These are phyloP conservation scores for Tetrahymena malaccensis DNA, from an alignment of 73 alveolate genomes.

Conservation along the genomic window DNA sequence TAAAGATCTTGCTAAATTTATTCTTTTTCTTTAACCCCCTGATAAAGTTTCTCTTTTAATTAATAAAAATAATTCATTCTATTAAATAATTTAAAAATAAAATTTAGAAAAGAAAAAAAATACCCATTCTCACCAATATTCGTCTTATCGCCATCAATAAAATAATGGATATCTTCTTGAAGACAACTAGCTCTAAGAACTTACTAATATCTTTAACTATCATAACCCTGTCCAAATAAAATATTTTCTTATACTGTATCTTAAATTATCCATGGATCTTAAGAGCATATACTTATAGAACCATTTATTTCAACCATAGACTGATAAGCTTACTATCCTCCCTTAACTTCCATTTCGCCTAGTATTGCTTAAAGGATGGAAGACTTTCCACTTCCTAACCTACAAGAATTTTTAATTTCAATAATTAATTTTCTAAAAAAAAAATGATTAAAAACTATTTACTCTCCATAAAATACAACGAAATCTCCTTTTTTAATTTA, in stretches of 20 bases:
- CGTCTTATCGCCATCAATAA: constrained; percentile 36
- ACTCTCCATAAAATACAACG: background rate
- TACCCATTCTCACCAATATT: constrained; percentile 34
- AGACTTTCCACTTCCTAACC: background rate
- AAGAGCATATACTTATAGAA: constrained; percentile 9
- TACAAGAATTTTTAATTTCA: no score
- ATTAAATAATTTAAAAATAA: constrained; percentile 13
- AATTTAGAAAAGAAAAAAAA: no score
- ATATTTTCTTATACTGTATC: constrained; percentile 77
- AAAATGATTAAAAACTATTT: background rate
- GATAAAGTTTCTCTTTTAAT: constrained; percentile 45
- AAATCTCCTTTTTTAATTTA: background rate
- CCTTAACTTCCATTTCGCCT: constrained; percentile 7
- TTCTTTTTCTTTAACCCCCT: constrained; percentile 83
- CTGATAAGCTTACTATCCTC: background rate
- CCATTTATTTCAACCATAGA: background rate
- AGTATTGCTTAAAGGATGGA: constrained; percentile 1
- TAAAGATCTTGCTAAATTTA: constrained; percentile 72
- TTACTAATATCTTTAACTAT: background rate
- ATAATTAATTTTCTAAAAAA: no score
- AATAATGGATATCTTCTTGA: constrained; percentile 14
- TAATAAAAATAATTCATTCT: background rate
- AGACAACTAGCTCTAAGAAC: constrained; percentile 20
- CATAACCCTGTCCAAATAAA: constrained; percentile 47
- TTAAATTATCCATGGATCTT: constrained; percentile 77